phyloP scores from a whole-genome alignment of 2,329 filamentous ascomycete genomes.

The Pyricularia pennisetigena region DNA sequence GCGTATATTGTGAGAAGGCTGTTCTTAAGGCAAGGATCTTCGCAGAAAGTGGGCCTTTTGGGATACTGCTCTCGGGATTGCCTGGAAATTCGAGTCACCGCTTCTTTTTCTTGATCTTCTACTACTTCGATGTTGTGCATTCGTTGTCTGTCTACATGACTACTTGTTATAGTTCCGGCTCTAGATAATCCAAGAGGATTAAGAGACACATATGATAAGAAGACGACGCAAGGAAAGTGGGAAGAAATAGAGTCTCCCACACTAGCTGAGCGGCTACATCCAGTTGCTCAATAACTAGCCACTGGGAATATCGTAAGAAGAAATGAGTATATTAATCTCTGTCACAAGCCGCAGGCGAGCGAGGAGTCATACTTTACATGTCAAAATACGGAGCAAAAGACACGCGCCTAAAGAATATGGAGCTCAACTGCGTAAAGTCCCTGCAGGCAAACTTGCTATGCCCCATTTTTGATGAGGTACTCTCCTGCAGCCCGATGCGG shows the following conservation, averaged over 20 bases:
- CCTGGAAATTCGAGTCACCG: background rate
- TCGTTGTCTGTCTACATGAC: background rate
- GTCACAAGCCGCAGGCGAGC: background rate
- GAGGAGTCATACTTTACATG: background rate
- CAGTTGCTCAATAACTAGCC: background rate
- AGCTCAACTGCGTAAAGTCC: background rate
- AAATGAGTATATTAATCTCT: background rate
- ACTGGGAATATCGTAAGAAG: background rate
- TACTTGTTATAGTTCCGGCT: background rate
- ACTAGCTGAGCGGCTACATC: background rate
- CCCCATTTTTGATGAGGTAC: background rate
- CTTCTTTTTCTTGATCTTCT: no score
- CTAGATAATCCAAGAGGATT: background rate
- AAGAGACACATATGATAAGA: background rate
- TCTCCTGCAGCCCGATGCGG: background rate
- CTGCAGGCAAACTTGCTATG: background rate
- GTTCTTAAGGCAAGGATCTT: background rate
- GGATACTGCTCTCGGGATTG: background rate
- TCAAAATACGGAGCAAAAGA: background rate
- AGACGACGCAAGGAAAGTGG: background rate
- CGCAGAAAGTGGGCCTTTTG: background rate
- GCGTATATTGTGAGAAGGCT: background rate
- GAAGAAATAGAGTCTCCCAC: background rate
- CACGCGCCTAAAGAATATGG: no score
- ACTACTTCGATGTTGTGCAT: background rate